These are phyloP conservation scores for Cardamine resedifolia DNA, from an alignment of 345 rosid genomes.

Conservation along the genomic window DNA sequence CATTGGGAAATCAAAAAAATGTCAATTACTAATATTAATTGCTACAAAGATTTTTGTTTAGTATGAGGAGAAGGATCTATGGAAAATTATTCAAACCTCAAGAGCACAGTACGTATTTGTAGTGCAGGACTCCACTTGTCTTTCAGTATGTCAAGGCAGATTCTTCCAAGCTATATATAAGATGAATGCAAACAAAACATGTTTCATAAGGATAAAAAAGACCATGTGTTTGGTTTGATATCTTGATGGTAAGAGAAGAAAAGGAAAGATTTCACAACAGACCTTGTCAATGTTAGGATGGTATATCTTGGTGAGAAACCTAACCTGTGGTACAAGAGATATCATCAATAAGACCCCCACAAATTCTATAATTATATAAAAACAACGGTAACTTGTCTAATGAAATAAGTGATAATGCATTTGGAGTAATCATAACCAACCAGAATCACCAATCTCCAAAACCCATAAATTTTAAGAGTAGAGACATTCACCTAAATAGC, in stretches of 20 bases:
- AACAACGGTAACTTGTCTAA: background rate
- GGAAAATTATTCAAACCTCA: slow-evolving; percentile 59
- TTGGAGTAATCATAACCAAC: background rate
- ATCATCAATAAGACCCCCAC: background rate
- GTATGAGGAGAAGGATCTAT: background rate
- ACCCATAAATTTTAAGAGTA: background rate
- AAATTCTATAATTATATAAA: background rate
- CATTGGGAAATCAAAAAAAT: background rate
- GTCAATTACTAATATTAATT: background rate
- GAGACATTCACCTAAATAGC: background rate
- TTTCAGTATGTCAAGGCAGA: slow-evolving; percentile 97
- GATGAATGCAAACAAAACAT: slow-evolving; percentile 8
- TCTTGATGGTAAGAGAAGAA: background rate
- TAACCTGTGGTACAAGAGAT: slow-evolving; percentile 64
- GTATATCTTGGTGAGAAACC: slow-evolving; percentile 94
- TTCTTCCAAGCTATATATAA: slow-evolving; percentile 80
- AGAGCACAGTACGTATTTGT: slow-evolving; percentile 91
- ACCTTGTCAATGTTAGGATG: slow-evolving; percentile 99
- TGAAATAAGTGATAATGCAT: background rate
- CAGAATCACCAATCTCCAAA: slow-evolving; percentile 1
- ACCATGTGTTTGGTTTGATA: slow-evolving; percentile 6
- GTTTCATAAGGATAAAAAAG: slow-evolving; percentile 4
- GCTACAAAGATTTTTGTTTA: background rate
- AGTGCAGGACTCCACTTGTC: slow-evolving; percentile 99
- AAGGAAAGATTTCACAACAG: slow-evolving; percentile 17